Percentiles rank a stretch among this genome's conserved stretches.
These are phyloP conservation scores for Cercospora citrullina DNA, from an alignment of 2,329 filamentous ascomycete genomes.

Conservation along the genomic window DNA sequence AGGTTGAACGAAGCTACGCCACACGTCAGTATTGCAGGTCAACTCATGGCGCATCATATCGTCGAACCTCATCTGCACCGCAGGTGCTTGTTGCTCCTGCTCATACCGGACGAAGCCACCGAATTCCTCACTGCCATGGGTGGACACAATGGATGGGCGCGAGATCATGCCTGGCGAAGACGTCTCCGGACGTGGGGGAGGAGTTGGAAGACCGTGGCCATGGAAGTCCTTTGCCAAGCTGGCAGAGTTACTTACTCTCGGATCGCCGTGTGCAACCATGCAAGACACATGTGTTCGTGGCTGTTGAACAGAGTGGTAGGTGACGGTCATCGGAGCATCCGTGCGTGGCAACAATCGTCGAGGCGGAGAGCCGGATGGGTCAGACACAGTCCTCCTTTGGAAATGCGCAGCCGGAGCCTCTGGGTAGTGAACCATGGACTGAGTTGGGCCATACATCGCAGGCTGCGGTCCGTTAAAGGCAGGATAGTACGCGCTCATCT, in stretches of 20 bases:
- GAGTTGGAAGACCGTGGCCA: slow-evolving; percentile 19
- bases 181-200: slow-evolving; percentile 21
- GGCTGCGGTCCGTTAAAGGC: slow-evolving; percentile 12
- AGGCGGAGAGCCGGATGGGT: slow-evolving; percentile 15
- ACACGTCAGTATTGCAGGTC: slow-evolving; percentile 23
- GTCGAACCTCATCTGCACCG: slow-evolving; percentile 32
- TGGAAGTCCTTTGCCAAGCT: slow-evolving; percentile 11
- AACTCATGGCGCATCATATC: not conserved
- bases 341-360: slow-evolving; percentile 20
- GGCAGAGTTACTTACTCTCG: slow-evolving; percentile 25
- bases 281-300: slow-evolving; percentile 16
- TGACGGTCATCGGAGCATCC: not conserved
- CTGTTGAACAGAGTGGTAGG: slow-evolving; percentile 4
- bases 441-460: slow-evolving; percentile 17
- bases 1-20: slow-evolving; percentile 22
- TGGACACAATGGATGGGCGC: not conserved
- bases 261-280: slow-evolving; percentile 15
- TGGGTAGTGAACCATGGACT: slow-evolving; percentile 18
- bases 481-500: slow-evolving; percentile 7
- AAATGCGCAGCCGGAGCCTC: slow-evolving; percentile 12
- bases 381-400: slow-evolving; percentile 28
- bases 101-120: slow-evolving; percentile 35
- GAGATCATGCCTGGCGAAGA: slow-evolving; percentile 12
- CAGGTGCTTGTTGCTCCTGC: slow-evolving; percentile 24
- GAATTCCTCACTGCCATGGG: slow-evolving; percentile 27